These are phyloP conservation scores for Chlamydomonas applanata DNA, from an alignment of 139 green algal species.

Conservation along the genomic window DNA sequence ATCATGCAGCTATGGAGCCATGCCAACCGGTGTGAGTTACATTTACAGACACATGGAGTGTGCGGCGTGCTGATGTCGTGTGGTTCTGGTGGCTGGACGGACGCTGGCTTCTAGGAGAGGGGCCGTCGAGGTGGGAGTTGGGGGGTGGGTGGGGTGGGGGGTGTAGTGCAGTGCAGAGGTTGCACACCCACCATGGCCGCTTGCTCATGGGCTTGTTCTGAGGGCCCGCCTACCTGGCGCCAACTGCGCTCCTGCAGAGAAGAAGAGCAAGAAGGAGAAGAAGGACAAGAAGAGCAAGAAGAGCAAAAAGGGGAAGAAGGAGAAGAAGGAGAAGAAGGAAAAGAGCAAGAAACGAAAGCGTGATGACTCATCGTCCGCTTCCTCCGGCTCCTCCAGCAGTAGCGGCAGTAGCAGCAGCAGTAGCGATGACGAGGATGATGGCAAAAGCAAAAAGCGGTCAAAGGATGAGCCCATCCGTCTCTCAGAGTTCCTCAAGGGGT, in stretches of 20 bases:
- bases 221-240: too few species aligned
- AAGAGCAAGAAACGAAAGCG: background rate
- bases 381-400: background rate
- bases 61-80: too few species aligned
- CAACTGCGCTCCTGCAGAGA: slow-evolving; percentile 6
- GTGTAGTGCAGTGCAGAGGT: too few species aligned
- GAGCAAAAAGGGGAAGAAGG: background rate
- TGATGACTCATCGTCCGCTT: background rate
- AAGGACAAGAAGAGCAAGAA: slow-evolving; percentile 31
- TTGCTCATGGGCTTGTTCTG: too few species aligned
- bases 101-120: too few species aligned
- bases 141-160: too few species aligned
- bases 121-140: too few species aligned
- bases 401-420: background rate
- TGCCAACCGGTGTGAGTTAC: too few species aligned
- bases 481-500: slow-evolving; percentile 29
- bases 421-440: background rate
- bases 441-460: background rate
- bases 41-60: too few species aligned
- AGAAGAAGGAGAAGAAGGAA: slow-evolving; percentile 33
- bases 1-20: too few species aligned
- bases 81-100: background rate
- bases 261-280: slow-evolving; percentile 21
- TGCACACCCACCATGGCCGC: too few species aligned
- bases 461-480: slow-evolving; percentile 24